Percentiles rank a stretch among this genome's conserved stretches.
Conservation (phyloP, 2,329 filamentous ascomycete species). For the Magnaporthiopsis rhizophila region DNA sequence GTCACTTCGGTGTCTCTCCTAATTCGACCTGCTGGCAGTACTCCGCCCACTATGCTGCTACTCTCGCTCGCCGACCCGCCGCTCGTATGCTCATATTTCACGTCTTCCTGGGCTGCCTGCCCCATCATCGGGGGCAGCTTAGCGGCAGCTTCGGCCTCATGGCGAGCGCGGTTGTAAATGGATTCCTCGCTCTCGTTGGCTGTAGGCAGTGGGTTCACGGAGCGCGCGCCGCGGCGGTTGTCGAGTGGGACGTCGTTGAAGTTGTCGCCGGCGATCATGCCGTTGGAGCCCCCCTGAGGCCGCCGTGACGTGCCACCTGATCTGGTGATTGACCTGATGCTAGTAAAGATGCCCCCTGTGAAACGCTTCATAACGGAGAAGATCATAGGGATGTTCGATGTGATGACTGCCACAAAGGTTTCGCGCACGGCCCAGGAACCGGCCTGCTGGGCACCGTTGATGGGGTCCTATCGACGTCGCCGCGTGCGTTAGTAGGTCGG, state of each 20-base stretch:
- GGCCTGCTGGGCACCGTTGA: slow-evolving; percentile 27
- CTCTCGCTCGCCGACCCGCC: background rate
- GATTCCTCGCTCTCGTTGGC: slow-evolving; percentile 1
- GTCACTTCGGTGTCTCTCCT: background rate
- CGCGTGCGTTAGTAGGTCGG: background rate
- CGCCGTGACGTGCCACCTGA: background rate
- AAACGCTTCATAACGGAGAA: slow-evolving; percentile 13
- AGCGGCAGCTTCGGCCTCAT: background rate
- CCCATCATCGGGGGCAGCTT: background rate
- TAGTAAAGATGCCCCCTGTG: background rate
- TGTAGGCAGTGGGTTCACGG: background rate
- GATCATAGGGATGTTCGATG: slow-evolving; percentile 17
- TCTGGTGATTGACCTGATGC: background rate
- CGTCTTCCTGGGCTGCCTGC: background rate
- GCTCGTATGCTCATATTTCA: background rate
- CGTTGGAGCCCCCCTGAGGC: background rate
- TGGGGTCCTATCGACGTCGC: slow-evolving; percentile 19
- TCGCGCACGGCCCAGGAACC: slow-evolving; percentile 29
- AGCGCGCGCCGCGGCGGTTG: background rate
- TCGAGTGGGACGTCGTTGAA: background rate
- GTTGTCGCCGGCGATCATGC: background rate
- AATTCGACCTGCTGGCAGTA: background rate
- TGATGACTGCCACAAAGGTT: slow-evolving; percentile 18
- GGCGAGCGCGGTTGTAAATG: background rate
- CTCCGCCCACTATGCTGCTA: background rate